phyloP scores from a whole-genome alignment of 305 asterid genomes.

The Fraxinus latifolia region DNA sequence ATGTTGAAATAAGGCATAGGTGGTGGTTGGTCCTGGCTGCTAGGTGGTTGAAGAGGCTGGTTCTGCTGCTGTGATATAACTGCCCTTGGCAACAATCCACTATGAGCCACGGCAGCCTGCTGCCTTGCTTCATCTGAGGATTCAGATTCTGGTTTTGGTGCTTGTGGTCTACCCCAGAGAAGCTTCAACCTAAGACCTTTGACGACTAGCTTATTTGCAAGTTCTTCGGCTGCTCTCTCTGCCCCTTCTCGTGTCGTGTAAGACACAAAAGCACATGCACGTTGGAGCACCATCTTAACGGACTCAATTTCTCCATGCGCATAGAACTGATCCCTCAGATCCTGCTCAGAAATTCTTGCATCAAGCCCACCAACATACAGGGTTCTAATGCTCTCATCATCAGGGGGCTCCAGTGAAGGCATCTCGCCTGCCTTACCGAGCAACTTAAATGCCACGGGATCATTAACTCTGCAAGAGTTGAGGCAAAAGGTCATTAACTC shows the following conservation, averaged over 20 bases:
- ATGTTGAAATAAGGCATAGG: slow-evolving; percentile 81
- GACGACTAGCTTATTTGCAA: slow-evolving; percentile 70
- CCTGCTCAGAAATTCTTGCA: slow-evolving; percentile 79
- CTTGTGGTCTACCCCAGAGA: slow-evolving; percentile 92
- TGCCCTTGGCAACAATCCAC: slow-evolving; percentile 80
- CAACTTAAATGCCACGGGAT: slow-evolving; percentile 90
- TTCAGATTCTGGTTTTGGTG: slow-evolving; percentile 56
- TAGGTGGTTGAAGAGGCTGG: slow-evolving; percentile 63
- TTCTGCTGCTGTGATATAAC: slow-evolving; percentile 89
- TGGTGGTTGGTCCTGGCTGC: slow-evolving; percentile 53
- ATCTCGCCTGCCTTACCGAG: slow-evolving; percentile 93
- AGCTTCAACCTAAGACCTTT: slow-evolving; percentile 85
- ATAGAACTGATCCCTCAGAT: slow-evolving; percentile 77
- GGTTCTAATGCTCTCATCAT: slow-evolving; percentile 86
- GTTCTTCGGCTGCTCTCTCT: slow-evolving; percentile 94
- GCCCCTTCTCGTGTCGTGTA: slow-evolving; percentile 95
- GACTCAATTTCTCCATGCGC: slow-evolving; percentile 96
- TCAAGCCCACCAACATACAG: slow-evolving; percentile 91
- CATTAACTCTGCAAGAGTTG: slow-evolving; percentile 61
- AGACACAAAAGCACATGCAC: slow-evolving; percentile 92
- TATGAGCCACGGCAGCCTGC: slow-evolving; percentile 68
- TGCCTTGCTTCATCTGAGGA: slow-evolving; percentile 68
- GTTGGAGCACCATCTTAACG: slow-evolving; percentile 75
- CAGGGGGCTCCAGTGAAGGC: slow-evolving; percentile 96
- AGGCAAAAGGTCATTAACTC: neutral